Conservation (phyloP, 2,329 filamentous ascomycete species). For the Pseudopithomyces maydicus region DNA sequence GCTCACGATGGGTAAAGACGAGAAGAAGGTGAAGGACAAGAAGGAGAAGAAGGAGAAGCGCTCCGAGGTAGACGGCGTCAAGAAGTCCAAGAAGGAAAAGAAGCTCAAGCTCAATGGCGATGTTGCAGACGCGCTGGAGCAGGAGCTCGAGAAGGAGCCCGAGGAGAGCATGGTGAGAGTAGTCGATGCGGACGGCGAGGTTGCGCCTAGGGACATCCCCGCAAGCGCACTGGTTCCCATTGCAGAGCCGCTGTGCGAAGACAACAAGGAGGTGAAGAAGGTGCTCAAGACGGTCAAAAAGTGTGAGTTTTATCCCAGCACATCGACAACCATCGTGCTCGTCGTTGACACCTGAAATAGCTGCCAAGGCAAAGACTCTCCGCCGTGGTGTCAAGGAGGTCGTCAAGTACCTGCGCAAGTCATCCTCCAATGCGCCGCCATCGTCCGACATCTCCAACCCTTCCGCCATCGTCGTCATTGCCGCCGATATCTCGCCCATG, state of each 20-base stretch:
- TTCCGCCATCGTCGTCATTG: slow-evolving; percentile 82
- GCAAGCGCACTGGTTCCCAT: slow-evolving; percentile 75
- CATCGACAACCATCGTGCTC: neutral
- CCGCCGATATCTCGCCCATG: slow-evolving; percentile 96
- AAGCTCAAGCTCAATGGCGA: slow-evolving; percentile 66
- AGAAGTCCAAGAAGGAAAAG: slow-evolving; percentile 67
- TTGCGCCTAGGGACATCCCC: slow-evolving; percentile 49
- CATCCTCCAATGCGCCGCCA: slow-evolving; percentile 68
- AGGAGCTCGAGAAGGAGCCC: slow-evolving; percentile 65
- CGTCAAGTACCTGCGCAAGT: slow-evolving; percentile 97
- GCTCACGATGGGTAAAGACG: slow-evolving; percentile 39
- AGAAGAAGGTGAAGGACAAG: slow-evolving; percentile 57
- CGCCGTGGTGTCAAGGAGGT: slow-evolving; percentile 99
- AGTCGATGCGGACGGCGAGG: slow-evolving; percentile 44
- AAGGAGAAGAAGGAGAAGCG: slow-evolving; percentile 70
- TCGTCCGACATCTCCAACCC: slow-evolving; percentile 60
- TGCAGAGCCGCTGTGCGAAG: slow-evolving; percentile 78
- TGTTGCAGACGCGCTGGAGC: slow-evolving; percentile 61
- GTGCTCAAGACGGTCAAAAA: slow-evolving; percentile 70
- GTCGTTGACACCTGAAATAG: slow-evolving; percentile 55
- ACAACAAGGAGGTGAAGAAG: slow-evolving; percentile 70
- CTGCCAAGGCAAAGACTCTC: slow-evolving; percentile 91
- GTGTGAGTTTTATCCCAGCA: slow-evolving; percentile 48
- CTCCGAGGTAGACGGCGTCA: slow-evolving; percentile 44
- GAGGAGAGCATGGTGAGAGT: slow-evolving; percentile 56